A percentile compares a stretch with the other conserved stretches of the same genome.
Conservation (phyloP, 257 asterid species). For the Penstemon davidsonii region DNA sequence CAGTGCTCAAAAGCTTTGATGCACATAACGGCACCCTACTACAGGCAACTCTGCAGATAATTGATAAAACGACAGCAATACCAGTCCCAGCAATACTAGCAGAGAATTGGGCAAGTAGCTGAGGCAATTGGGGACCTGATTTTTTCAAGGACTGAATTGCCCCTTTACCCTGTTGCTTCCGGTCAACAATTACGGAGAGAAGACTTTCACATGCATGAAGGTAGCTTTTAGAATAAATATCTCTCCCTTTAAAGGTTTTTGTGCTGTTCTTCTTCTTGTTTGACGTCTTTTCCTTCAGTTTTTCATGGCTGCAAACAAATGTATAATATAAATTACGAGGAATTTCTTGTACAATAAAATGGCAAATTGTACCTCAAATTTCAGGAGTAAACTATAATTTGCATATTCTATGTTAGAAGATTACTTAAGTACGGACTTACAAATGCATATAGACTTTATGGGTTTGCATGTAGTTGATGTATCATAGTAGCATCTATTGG, state of each 20-base stretch:
- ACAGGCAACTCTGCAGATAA: slow-evolving; percentile 61
- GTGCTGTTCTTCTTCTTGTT: slow-evolving; percentile 47
- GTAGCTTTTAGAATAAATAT: slow-evolving; percentile 50
- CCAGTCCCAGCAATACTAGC: slow-evolving; percentile 94
- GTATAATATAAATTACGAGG: slow-evolving; percentile 10
- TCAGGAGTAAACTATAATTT: no score
- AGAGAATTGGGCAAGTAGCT: slow-evolving; percentile 65
- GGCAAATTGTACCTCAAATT: no score
- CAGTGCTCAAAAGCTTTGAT: slow-evolving; percentile 61
- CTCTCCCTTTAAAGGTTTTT: slow-evolving; percentile 48
- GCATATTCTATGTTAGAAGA: no score
- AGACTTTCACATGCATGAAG: slow-evolving; percentile 86
- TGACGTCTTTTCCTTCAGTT: slow-evolving; percentile 46
- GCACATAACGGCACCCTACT: slow-evolving; percentile 53
- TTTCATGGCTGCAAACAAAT: slow-evolving; percentile 46
- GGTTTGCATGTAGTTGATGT: no score
- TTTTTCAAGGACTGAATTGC: slow-evolving; percentile 65
- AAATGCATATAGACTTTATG: no score
- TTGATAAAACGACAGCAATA: slow-evolving; percentile 69
- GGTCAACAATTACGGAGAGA: slow-evolving; percentile 64
- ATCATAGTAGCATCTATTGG: no score
- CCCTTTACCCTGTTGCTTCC: slow-evolving; percentile 50
- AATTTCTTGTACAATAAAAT: not conserved
- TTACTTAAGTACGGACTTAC: no score
- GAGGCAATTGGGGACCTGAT: slow-evolving; percentile 71